phyloP scores from a whole-genome alignment of 2,329 filamentous ascomycete genomes.

The Fusarium buharicum region DNA sequence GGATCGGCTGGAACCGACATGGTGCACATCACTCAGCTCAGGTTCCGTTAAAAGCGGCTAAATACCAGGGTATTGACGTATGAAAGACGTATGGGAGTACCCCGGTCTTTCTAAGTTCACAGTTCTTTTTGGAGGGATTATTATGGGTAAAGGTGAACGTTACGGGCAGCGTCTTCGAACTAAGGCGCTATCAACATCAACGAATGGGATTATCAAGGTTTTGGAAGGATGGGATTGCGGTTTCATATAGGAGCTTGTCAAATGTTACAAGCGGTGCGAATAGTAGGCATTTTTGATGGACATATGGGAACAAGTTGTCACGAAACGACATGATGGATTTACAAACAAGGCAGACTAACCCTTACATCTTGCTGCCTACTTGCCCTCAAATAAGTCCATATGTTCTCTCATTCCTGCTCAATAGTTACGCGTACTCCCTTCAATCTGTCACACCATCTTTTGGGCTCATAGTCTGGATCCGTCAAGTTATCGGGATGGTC shows the following conservation, averaged over 20 bases:
- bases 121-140: conserved; percentile 6
- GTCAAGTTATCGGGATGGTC: background rate
- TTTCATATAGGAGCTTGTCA: conserved; percentile 4
- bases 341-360: background rate
- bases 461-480: conserved; percentile 11
- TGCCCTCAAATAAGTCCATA: background rate
- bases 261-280: background rate
- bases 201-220: background rate
- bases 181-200: conserved; percentile 7
- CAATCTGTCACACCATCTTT: conserved; percentile 31
- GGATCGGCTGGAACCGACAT: background rate
- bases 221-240: conserved; percentile 1
- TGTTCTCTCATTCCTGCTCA: background rate
- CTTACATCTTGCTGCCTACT: background rate
- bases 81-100: background rate
- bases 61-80: background rate
- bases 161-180: background rate
- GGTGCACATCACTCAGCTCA: conserved; percentile 1
- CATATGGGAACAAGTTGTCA: background rate
- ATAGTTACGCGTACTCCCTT: conserved; percentile 4
- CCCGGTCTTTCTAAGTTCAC: background rate
- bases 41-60: conserved; percentile 2
- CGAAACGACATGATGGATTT: background rate
- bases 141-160: conserved; percentile 5
- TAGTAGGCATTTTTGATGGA: conserved; percentile 7